Percentiles rank a stretch among this genome's conserved stretches.
Conservation (phyloP, 306 rosid species). For the Oemleria cerasiformis region DNA sequence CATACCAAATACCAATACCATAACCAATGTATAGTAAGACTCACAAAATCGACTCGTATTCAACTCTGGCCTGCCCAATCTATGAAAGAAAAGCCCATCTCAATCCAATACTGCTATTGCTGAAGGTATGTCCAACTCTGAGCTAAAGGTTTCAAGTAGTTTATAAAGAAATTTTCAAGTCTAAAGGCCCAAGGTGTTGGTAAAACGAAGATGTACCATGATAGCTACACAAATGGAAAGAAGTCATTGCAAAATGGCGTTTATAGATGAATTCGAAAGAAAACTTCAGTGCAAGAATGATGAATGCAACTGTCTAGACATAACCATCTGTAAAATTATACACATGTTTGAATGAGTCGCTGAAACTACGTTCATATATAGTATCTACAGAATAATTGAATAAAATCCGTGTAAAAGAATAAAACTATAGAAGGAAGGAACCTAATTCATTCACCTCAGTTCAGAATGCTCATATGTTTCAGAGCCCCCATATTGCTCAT, state of each 20-base stretch:
- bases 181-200: background rate
- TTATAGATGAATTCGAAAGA: background rate
- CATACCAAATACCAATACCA: no score
- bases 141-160: background rate
- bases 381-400: constrained; percentile 3
- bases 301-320: background rate
- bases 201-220: no score
- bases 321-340: background rate
- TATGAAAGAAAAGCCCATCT: background rate
- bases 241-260: background rate
- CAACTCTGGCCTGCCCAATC: background rate
- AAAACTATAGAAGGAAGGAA: background rate
- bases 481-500: constrained; percentile 33
- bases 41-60: no score
- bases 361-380: background rate
- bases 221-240: background rate
- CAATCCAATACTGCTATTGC: background rate
- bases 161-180: background rate
- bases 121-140: background rate
- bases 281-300: background rate
- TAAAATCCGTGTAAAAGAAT: background rate
- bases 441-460: constrained; percentile 38
- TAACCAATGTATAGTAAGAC: no score
- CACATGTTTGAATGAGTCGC: constrained; percentile 8
- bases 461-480: constrained; percentile 47